phyloP scores from a whole-genome alignment of 1,284 basidiomycete species.

The Boletus smithii region DNA sequence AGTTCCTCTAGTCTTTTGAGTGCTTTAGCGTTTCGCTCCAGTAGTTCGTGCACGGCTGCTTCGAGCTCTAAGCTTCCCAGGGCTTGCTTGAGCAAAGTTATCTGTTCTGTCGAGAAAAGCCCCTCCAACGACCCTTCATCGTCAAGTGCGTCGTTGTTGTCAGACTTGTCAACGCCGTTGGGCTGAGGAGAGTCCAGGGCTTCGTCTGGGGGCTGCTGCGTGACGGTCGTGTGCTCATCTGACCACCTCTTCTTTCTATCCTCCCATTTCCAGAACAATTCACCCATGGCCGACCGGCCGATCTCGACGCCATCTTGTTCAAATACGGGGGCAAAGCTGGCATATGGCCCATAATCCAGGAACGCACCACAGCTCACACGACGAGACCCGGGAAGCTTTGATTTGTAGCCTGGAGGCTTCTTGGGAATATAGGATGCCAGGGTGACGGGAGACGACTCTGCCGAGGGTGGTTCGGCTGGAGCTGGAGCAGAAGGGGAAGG shows the following conservation, averaged over 20 bases:
- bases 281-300: conserved; percentile 56
- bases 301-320: conserved; percentile 69
- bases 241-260: conserved; percentile 35
- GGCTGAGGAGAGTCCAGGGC: not conserved
- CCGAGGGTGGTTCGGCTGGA: conserved; percentile 21
- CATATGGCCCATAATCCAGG: conserved; percentile 70
- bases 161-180: conserved; percentile 13
- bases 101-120: conserved; percentile 54
- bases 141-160: conserved; percentile 8
- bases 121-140: conserved; percentile 43
- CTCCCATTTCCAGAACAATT: conserved; percentile 48
- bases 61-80: conserved; percentile 62
- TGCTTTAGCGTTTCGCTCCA: conserved; percentile 61
- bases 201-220: conserved; percentile 7
- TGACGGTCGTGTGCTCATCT: conserved; percentile 14
- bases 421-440: conserved; percentile 45
- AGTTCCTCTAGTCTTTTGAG: conserved; percentile 60
- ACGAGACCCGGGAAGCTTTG: conserved; percentile 45
- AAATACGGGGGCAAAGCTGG: conserved; percentile 74
- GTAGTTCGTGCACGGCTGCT: conserved; percentile 59
- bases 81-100: conserved; percentile 51
- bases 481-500: conserved; percentile 51
- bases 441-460: conserved; percentile 28
- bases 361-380: conserved; percentile 60
- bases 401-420: conserved; percentile 37